Conservation (phyloP, 805 yeast genomes). For the Danielia oregonensis region DNA sequence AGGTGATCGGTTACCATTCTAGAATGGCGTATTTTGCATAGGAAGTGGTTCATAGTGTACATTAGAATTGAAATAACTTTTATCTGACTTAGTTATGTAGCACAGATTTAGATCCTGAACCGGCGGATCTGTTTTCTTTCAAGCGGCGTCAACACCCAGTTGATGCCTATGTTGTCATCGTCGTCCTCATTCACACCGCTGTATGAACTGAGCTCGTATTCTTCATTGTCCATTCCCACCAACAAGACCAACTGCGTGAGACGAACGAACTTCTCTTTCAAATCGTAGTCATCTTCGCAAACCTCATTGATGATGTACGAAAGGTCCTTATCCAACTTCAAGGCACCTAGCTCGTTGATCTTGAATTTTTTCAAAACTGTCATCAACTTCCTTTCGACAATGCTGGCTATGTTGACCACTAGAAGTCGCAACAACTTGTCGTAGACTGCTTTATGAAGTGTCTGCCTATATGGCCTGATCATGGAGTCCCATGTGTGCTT, state of each 20-base stretch:
- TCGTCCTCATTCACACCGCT: slow-evolving; percentile 19
- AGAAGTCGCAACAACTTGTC: slow-evolving; percentile 44
- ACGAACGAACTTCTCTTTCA: slow-evolving; percentile 74
- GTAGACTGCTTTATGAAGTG: slow-evolving; percentile 52
- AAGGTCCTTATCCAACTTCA: slow-evolving; percentile 78
- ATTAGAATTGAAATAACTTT: no score
- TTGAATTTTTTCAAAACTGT: slow-evolving; percentile 50
- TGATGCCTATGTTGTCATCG: slow-evolving; percentile 31
- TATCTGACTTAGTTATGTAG: no score
- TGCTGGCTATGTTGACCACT: slow-evolving; percentile 36
- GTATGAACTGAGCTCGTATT: slow-evolving; percentile 35
- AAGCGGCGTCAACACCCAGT: slow-evolving; percentile 75
- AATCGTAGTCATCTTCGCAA: slow-evolving; percentile 65
- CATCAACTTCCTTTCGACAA: slow-evolving; percentile 53
- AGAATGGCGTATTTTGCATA: no score
- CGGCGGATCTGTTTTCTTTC: slow-evolving; percentile 65
- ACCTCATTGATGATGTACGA: slow-evolving; percentile 69
- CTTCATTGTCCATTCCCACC: slow-evolving; percentile 74
- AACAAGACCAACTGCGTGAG: slow-evolving; percentile 82
- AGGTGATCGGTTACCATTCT: no score
- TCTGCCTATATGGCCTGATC: slow-evolving; percentile 61
- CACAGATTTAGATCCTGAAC: slow-evolving; percentile 54
- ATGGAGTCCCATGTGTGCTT: slow-evolving; percentile 60
- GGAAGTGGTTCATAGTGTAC: no score
- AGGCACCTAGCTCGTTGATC: slow-evolving; percentile 79